Base-by-base conservation (phyloP, 1,284 basidiomycete species). In the Cerioporus squamosus region DNA sequence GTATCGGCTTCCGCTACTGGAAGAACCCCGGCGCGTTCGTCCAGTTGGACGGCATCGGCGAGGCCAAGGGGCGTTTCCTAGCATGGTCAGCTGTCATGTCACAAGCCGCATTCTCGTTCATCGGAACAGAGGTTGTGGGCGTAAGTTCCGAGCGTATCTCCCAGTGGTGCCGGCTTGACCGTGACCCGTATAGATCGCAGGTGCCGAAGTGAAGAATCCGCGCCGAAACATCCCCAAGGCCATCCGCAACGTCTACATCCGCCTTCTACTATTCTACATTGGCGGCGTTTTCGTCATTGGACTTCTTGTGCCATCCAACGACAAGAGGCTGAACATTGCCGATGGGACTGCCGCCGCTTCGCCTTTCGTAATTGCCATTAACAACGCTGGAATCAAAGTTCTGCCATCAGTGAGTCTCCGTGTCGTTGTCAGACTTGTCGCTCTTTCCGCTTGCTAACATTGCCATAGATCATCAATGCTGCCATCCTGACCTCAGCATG, bases 101-200 rank as follows among this genome's bases (percentile, higher is more conserved):
- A 1, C 85, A 90, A 66, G 92, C 93, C 8, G 91, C 91, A 1
- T 95, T 95, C 79, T 90, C 88, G 12, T 95, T 88, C 78, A 85
- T 87, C 60, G 83, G 86, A 51, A 94, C 93, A 8, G 94, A 96
- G 73, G 90, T 95, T 62, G 90, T 95, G 42, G 93, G 92, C 36
- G 87, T 95, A 69, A 79, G 62, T 53, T 15, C 26, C 26, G 6
- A 8, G 4, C 17, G 40, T 42, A n/a, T 22, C 47, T 18, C 7
- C 10, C 9, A n/a, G 40, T 18, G 5, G 4, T 43, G 20, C 33
- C 39, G 22, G 8, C 14, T 4, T 7, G 46, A 15, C 26, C 12
- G 17, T 29, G 14, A 36, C 33, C n/a, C 40, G 4, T 18, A 12
- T n/a, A 66, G 62, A 74, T 74, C 18, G 70, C 71, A 4, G 70